Percentiles rank a stretch among this genome's conserved stretches.
Conservation (phyloP, 768 basidiomycete species). For the Polyporus arcularius region DNA sequence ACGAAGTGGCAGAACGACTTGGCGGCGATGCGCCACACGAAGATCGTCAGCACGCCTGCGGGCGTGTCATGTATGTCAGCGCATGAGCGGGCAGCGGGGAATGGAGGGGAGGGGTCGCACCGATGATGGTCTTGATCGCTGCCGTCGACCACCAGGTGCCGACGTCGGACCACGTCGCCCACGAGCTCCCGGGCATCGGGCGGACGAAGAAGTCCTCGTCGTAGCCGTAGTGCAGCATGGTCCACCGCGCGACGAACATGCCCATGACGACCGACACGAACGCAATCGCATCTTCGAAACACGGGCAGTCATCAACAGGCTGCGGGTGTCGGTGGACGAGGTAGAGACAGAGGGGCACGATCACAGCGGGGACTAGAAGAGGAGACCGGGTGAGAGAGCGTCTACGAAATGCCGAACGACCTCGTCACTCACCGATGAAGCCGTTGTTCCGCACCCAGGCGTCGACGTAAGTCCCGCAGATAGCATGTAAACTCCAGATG, state of each 20-base stretch:
- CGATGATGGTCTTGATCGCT: conserved; percentile 41
- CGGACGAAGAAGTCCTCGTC: conserved; percentile 30
- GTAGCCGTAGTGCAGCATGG: conserved; percentile 43
- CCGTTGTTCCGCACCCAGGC: conserved; percentile 40
- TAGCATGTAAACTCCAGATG: conserved; percentile 55
- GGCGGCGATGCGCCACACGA: conserved; percentile 85
- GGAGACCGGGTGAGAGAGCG: conserved; percentile 10
- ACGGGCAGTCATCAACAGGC: conserved; percentile 95
- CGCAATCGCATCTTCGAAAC: conserved; percentile 97
- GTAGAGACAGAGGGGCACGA: conserved; percentile 65
- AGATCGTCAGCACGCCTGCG: conserved; percentile 74
- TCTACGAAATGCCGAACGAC: conserved; percentile 8
- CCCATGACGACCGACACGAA: conserved; percentile 86
- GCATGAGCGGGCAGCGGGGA: background rate
- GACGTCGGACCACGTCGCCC: conserved; percentile 37
- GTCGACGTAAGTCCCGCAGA: conserved; percentile 41
- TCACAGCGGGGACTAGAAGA: conserved; percentile 52
- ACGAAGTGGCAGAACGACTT: conserved; percentile 73
- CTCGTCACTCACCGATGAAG: conserved; percentile 35
- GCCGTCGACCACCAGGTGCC: conserved; percentile 40
- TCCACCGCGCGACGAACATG: conserved; percentile 70
- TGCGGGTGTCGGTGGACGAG: conserved; percentile 90
- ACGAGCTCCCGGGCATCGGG: conserved; percentile 62
- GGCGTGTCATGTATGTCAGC: background rate
- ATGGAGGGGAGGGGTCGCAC: conserved; percentile 29